Evolutionary conservation across 1,284 basidiomycete genomes (phyloP).

Genomic region (Rhodotorula sp.): DNA sequence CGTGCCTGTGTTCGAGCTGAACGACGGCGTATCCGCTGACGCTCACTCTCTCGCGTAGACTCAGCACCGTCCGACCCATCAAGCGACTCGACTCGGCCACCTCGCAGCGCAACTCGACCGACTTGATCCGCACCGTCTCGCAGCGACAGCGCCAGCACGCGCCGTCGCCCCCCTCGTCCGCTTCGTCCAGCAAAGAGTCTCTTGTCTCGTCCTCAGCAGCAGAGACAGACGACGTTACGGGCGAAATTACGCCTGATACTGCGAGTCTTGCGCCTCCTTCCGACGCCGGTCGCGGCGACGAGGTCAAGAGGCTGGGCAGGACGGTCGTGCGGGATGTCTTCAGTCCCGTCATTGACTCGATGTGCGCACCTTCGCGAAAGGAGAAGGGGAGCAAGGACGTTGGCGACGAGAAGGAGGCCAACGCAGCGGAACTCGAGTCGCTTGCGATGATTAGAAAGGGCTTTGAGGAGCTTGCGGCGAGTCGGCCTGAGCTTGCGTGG

Average conservation of each 20-base stretch:
- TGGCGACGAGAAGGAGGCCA: constrained; percentile 42
- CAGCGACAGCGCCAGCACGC: constrained; percentile 34
- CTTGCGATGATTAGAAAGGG: constrained; percentile 85
- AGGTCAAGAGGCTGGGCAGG: constrained; percentile 65
- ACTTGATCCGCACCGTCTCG: constrained; percentile 66
- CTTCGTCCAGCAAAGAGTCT: background rate
- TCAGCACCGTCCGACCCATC: constrained; percentile 79
- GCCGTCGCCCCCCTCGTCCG: constrained; percentile 22
- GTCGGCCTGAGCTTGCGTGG: constrained; percentile 80
- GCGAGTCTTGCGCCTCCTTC: background rate
- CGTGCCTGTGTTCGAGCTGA: background rate
- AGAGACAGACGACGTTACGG: background rate
- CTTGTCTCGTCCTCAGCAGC: background rate
- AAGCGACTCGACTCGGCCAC: constrained; percentile 81
- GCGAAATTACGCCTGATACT: background rate
- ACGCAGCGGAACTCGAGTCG: constrained; percentile 81
- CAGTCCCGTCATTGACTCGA: constrained; percentile 65
- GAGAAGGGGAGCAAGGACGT: constrained; percentile 57
- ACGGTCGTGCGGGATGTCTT: constrained; percentile 76
- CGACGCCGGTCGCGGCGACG: constrained; percentile 50
- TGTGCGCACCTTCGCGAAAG: background rate
- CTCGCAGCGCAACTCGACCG: constrained; percentile 72
- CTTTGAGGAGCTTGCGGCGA: constrained; percentile 75
- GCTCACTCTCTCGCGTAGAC: constrained; percentile 12
- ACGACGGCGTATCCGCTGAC: background rate